Conservation (phyloP, 306 rosid species). For the Vicia villosa region DNA sequence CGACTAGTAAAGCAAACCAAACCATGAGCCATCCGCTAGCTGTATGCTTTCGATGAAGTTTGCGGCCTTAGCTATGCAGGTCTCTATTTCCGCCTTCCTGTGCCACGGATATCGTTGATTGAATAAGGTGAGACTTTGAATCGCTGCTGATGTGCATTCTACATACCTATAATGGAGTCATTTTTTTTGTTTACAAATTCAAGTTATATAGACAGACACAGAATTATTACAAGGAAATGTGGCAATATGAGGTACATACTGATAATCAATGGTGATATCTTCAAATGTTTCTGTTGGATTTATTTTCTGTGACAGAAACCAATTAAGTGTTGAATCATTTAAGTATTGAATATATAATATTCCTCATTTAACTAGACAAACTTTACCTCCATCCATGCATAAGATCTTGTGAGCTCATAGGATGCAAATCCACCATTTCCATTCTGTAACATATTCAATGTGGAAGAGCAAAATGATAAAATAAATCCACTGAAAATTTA, state of each 20-base stretch:
- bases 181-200: conserved; percentile 13
- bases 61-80: conserved; percentile 53
- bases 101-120: conserved; percentile 39
- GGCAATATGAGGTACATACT: conserved; percentile 46
- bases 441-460: conserved; percentile 45
- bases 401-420: conserved; percentile 85
- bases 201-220: background rate
- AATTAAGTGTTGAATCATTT: conserved; percentile 1
- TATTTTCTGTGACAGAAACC: conserved; percentile 50
- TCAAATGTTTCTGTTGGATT: conserved; percentile 68
- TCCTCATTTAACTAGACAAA: no score
- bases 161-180: conserved; percentile 46
- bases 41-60: conserved; percentile 56
- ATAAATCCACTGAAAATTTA: no score
- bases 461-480: background rate
- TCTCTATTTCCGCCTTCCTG: conserved; percentile 53
- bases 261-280: conserved; percentile 70
- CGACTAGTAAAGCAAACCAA: background rate
- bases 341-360: background rate
- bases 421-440: conserved; percentile 78
- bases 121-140: conserved; percentile 61
- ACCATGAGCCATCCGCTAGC: conserved; percentile 75
- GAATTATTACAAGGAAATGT: background rate
- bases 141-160: conserved; percentile 72
- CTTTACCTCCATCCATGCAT: conserved; percentile 79